Percentiles rank a stretch among this genome's conserved stretches.
Conservation (phyloP, 2,329 filamentous ascomycete genomes). For the Pleomassaria siparia region DNA sequence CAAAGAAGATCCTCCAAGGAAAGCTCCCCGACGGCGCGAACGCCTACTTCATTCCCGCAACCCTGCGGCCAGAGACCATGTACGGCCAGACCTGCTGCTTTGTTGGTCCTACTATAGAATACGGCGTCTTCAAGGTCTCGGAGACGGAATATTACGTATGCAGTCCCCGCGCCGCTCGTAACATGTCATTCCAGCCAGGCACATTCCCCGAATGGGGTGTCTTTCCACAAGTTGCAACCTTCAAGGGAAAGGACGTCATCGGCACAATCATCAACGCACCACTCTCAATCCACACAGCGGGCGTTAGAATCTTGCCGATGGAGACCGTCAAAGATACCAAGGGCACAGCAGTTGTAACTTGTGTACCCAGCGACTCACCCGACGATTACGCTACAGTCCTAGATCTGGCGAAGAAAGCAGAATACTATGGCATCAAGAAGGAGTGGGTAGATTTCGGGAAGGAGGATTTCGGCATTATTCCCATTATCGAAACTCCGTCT, state of each 20-base stretch:
- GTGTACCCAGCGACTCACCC: conserved; percentile 90
- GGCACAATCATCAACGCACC: conserved; percentile 90
- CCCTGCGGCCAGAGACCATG: conserved; percentile 95
- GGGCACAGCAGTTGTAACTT: conserved; percentile 95
- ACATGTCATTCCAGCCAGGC: conserved; percentile 89
- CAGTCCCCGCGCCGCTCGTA: conserved; percentile 80
- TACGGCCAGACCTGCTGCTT: conserved; percentile 98
- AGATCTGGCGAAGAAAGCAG: conserved; percentile 91
- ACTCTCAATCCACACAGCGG: conserved; percentile 75
- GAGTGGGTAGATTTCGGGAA: conserved; percentile 93
- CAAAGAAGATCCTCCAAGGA: conserved; percentile 69
- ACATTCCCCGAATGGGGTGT: conserved; percentile 77
- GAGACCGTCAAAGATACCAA: conserved; percentile 89
- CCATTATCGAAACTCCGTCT: conserved; percentile 74
- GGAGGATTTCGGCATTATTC: conserved; percentile 85
- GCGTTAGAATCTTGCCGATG: conserved; percentile 91
- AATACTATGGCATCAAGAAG: conserved; percentile 90
- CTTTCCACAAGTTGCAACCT: conserved; percentile 71
- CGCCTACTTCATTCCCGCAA: conserved; percentile 89
- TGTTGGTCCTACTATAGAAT: conserved; percentile 84
- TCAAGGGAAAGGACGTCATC: conserved; percentile 77
- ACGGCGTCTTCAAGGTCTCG: conserved; percentile 78
- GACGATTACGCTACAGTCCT: conserved; percentile 90
- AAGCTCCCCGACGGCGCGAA: conserved; percentile 78
- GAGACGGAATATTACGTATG: conserved; percentile 75